phyloP scores from a whole-genome alignment of 257 asterid genomes.

The Orobanche coerulescens region DNA sequence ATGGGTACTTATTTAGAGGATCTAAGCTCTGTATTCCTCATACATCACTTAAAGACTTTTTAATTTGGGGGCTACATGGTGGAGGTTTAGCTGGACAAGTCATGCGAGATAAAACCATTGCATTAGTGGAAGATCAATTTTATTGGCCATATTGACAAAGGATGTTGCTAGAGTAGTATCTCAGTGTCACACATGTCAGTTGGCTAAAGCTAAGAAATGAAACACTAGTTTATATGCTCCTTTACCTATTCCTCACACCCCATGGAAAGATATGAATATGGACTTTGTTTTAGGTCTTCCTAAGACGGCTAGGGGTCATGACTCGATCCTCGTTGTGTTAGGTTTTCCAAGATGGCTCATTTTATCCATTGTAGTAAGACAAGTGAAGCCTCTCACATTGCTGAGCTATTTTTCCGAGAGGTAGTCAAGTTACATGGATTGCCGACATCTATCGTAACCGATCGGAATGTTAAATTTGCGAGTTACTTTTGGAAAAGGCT shows the following conservation, averaged over 20 bases:
- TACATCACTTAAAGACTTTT: background rate
- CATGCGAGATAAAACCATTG: background rate
- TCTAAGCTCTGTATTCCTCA: background rate
- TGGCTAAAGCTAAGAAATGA: background rate
- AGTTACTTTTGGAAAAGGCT: background rate
- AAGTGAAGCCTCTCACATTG: too few relatives aligned
- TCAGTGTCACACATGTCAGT: background rate
- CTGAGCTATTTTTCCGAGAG: too few relatives aligned
- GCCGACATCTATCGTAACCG: too few relatives aligned
- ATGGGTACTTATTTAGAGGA: background rate
- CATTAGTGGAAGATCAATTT: background rate
- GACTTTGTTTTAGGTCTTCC: too few relatives aligned
- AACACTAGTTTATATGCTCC: background rate
- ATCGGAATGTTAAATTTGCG: too few relatives aligned
- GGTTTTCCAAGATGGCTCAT: too few relatives aligned
- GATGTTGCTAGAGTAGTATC: background rate
- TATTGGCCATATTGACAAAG: background rate
- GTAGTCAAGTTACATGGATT: too few relatives aligned
- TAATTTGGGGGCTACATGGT: background rate
- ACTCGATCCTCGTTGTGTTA: too few relatives aligned
- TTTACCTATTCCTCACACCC: background rate
- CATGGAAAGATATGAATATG: background rate
- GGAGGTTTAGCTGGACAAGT: background rate
- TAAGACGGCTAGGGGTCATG: too few relatives aligned
- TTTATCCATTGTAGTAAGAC: too few relatives aligned